A percentile compares a stretch with the other conserved stretches of the same genome.
Conservation (phyloP, 163 green algal genomes). For the Scenedesmus sp. region DNA sequence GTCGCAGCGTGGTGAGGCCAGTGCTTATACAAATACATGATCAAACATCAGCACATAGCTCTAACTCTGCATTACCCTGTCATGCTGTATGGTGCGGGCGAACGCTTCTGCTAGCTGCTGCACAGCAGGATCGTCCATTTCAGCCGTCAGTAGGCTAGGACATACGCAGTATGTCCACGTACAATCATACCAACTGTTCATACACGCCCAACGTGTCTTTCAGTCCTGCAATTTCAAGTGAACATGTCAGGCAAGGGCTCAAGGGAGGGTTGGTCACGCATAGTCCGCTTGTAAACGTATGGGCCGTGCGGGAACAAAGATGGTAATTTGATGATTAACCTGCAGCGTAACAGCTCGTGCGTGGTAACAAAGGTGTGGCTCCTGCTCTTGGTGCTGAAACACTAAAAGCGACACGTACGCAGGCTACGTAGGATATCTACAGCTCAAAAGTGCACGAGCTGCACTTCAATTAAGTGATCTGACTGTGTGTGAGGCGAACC, state of each 20-base stretch:
- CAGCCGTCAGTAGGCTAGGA: neutral
- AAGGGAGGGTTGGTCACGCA: no score
- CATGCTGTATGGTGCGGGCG: constrained; percentile 66
- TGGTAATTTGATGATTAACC: no score
- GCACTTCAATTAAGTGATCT: neutral
- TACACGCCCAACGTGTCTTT: neutral
- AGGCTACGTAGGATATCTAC: no score
- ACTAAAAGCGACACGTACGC: neutral
- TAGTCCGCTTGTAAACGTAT: no score
- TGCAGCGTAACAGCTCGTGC: no score
- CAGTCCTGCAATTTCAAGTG: neutral
- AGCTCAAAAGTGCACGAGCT: neutral
- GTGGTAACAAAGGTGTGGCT: no score
- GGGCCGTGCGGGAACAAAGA: no score
- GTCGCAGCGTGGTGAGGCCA: neutral
- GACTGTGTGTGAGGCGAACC: neutral
- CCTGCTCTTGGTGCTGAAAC: neutral
- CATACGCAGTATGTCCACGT: neutral
- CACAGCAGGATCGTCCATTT: constrained; percentile 57
- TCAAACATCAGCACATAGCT: neutral
- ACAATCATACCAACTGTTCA: neutral
- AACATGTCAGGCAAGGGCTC: no score
- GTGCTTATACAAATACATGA: no score
- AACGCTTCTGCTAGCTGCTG: constrained; percentile 79
- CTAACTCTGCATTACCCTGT: constrained; percentile 46